Percentiles rank a stretch among this genome's conserved stretches.
phyloP scores from a whole-genome alignment of 352 stramenopile species.

The Phytophthora pini region DNA sequence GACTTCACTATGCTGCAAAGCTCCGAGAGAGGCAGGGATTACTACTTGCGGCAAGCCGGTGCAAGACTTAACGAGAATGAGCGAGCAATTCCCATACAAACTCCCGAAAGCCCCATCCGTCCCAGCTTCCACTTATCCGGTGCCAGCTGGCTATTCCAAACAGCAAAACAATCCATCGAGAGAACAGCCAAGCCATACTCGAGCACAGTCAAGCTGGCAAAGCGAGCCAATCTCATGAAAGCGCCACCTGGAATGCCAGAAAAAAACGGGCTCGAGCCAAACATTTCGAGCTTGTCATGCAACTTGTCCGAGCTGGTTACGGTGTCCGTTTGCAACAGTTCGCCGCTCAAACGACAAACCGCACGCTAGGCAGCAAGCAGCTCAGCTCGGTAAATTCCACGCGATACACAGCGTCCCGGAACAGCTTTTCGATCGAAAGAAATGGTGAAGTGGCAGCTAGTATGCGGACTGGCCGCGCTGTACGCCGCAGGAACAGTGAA shows the following conservation, averaged over 20 bases:
- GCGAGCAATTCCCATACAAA: slow-evolving; percentile 28
- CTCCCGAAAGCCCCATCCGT: slow-evolving; percentile 28
- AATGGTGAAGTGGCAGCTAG: slow-evolving; percentile 43
- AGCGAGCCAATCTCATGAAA: slow-evolving; percentile 41
- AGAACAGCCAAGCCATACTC: slow-evolving; percentile 30
- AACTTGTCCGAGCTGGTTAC: slow-evolving; percentile 19
- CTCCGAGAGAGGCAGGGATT: slow-evolving; percentile 26
- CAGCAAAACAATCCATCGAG: slow-evolving; percentile 29
- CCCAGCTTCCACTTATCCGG: slow-evolving; percentile 37
- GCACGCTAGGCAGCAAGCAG: slow-evolving; percentile 37
- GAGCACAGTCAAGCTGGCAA: slow-evolving; percentile 17
- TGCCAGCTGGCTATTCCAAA: slow-evolving; percentile 28
- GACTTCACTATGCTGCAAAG: slow-evolving; percentile 28
- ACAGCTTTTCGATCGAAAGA: slow-evolving; percentile 25
- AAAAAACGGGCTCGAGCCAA: slow-evolving; percentile 27
- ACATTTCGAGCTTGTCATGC: slow-evolving; percentile 27
- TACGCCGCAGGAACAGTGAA: slow-evolving; percentile 19
- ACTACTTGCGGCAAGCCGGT: slow-evolving; percentile 34
- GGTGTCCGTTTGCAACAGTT: slow-evolving; percentile 22
- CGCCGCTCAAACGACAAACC: slow-evolving; percentile 42
- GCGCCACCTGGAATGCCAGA: slow-evolving; percentile 41
- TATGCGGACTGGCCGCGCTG: slow-evolving; percentile 32
- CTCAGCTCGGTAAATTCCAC: slow-evolving; percentile 30
- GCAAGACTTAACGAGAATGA: slow-evolving; percentile 10
- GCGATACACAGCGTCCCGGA: slow-evolving; percentile 29